phyloP scores from a whole-genome alignment of 345 rosid genomes.

The Salix arbutifolia region DNA sequence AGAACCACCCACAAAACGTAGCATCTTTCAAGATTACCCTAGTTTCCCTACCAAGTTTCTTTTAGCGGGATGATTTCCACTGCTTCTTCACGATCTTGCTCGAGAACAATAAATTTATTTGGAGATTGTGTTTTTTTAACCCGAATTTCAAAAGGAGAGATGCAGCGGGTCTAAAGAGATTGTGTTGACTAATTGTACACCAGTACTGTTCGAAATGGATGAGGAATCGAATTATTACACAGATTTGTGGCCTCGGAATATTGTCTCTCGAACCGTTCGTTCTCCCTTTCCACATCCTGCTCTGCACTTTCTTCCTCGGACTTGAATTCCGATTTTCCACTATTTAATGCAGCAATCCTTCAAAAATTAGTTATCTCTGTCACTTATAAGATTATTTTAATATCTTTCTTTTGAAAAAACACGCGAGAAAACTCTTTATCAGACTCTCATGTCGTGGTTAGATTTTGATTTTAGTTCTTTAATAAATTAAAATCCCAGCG shows the following conservation, averaged over 20 bases:
- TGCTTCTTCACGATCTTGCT: too few relatives aligned
- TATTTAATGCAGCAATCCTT: background rate
- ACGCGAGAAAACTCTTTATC: too few relatives aligned
- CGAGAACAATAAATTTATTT: too few relatives aligned
- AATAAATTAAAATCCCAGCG: too few relatives aligned
- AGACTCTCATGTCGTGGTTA: too few relatives aligned
- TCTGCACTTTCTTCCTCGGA: background rate
- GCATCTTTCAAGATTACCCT: background rate
- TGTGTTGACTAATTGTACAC: background rate
- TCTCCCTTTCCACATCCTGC: background rate
- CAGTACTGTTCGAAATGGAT: background rate
- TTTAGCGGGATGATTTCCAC: too few relatives aligned
- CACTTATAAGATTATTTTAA: too few relatives aligned
- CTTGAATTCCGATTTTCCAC: background rate
- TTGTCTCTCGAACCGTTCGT: background rate
- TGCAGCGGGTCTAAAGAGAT: background rate
- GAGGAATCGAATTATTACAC: background rate
- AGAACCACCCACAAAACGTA: background rate
- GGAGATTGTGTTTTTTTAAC: too few relatives aligned
- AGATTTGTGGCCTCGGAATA: background rate
- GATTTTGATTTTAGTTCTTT: too few relatives aligned
- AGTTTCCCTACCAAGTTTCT: too few relatives aligned
- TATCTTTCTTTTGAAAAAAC: too few relatives aligned
- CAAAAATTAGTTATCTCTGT: too few relatives aligned
- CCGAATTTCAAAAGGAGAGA: background rate